phyloP scores from a whole-genome alignment of 805 yeast genomes.

The Teunomyces lycoperdinae region DNA sequence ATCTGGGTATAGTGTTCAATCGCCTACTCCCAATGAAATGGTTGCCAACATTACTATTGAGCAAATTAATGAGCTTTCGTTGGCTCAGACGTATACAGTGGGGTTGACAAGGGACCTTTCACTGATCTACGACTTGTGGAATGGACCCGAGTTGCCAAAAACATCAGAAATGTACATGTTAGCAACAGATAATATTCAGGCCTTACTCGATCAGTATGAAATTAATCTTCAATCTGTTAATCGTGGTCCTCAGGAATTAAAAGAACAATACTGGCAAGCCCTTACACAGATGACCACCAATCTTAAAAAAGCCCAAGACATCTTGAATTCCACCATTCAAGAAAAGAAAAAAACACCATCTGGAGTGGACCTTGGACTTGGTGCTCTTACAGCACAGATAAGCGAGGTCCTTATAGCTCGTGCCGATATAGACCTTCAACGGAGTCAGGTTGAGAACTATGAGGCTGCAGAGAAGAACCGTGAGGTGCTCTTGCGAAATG shows the following conservation, averaged over 20 bases:
- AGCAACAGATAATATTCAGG: conserved; percentile 44
- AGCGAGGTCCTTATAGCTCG: conserved; percentile 47
- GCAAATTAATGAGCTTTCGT: conserved; percentile 29
- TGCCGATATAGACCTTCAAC: conserved; percentile 51
- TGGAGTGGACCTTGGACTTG: conserved; percentile 23
- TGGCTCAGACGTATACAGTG: conserved; percentile 24
- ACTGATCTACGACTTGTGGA: conserved; percentile 35
- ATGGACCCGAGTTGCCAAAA: conserved; percentile 17
- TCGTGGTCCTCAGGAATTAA: conserved; percentile 9
- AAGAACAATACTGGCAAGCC: conserved; percentile 35
- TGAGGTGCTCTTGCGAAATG: conserved; percentile 34
- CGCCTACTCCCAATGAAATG: conserved; percentile 16
- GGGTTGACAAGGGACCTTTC: conserved; percentile 20
- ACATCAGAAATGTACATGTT: conserved; percentile 37
- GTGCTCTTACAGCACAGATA: conserved; percentile 33
- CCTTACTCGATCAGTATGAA: conserved; percentile 37
- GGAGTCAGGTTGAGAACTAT: conserved; percentile 32
- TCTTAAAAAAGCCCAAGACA: conserved; percentile 40
- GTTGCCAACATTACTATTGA: conserved; percentile 25
- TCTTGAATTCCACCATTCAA: conserved; percentile 19
- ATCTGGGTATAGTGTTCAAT: conserved; percentile 14
- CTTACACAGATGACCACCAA: conserved; percentile 35
- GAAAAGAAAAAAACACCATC: conserved; percentile 13
- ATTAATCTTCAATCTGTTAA: conserved; percentile 9
- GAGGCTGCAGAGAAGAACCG: conserved; percentile 29